These are phyloP conservation scores for Lecanicillium sp. DNA, from an alignment of 2,329 filamentous ascomycete genomes.

Conservation along the genomic window DNA sequence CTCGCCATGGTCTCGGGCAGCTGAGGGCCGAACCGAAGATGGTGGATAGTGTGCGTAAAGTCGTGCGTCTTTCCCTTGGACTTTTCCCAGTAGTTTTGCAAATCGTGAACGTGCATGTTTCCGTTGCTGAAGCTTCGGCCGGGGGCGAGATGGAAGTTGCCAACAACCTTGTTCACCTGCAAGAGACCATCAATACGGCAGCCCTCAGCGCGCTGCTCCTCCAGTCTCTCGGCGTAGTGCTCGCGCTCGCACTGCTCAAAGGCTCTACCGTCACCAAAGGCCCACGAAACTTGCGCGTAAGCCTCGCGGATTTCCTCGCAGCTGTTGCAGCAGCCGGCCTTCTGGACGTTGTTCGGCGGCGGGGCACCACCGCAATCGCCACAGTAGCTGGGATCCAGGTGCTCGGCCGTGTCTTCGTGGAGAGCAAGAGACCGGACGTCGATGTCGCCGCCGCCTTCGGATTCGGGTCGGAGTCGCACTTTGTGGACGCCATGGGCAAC, in stretches of 20 bases:
- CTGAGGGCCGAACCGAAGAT: slow-evolving; percentile 86
- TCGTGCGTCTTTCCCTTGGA: slow-evolving; percentile 65
- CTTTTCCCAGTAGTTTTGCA: slow-evolving; percentile 87
- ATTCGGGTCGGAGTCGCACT: slow-evolving; percentile 65
- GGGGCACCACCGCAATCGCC: slow-evolving; percentile 85
- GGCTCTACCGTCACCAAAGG: slow-evolving; percentile 82
- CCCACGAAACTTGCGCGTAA: slow-evolving; percentile 84
- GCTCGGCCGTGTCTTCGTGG: slow-evolving; percentile 56
- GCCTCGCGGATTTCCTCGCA: slow-evolving; percentile 96
- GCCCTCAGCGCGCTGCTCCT: slow-evolving; percentile 81
- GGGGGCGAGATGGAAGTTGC: slow-evolving; percentile 97
- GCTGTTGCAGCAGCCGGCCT: slow-evolving; percentile 90
- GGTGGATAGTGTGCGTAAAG: slow-evolving; percentile 83
- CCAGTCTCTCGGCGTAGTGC: slow-evolving; percentile 83
- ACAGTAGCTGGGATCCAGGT: slow-evolving; percentile 88
- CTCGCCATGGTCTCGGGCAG: slow-evolving; percentile 63
- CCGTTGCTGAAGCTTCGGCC: slow-evolving; percentile 93
- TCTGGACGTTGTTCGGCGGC: slow-evolving; percentile 60
- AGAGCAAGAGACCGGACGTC: slow-evolving; percentile 61
- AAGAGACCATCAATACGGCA: slow-evolving; percentile 89
- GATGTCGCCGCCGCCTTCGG: slow-evolving; percentile 69
- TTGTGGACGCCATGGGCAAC: slow-evolving; percentile 90
- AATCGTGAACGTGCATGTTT: slow-evolving; percentile 95
- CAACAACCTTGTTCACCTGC: slow-evolving; percentile 95
- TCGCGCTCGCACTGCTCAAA: slow-evolving; percentile 95